Base-by-base conservation (phyloP, 441 rosid species). In the Populus trichocarpa region DNA sequence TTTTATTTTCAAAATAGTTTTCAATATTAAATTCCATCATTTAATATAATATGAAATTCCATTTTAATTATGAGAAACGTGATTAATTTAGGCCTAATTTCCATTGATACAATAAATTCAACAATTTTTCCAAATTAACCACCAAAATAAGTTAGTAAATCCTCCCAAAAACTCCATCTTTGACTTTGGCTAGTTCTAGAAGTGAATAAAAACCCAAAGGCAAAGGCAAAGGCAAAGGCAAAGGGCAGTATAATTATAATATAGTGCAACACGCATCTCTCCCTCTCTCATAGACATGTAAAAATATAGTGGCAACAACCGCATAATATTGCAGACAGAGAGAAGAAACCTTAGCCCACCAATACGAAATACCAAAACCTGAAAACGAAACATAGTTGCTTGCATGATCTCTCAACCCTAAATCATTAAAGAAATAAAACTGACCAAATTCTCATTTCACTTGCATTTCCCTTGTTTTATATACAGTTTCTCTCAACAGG, bases 131-230 rank as follows among this genome's bases (percentile, higher is more conserved):
- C 61, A 16, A 53, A 53, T 50, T 16, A 33, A 2, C 25, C 35
- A 16, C 22, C 6, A 16, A 32, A 32, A 30, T 6, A 69, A 18
- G 25, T 2, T 1, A 0, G 8, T 36, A 30, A 69, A 30, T 36
- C 22, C 6, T 30, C 30, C 69, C 69, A 66, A 28, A 61, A 42
- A 40, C 50, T 77, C 22, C 67, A 57, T 80, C 76, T 57, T 67
- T 8, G 69, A 66, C 69, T 66, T 7, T 28, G 59, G 59, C n/a
- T 14, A 16, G n/a, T 13, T 66, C 69, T 9, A 1, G 35, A 14
- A 23, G 3, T 16, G 67, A 66, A 71, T 1, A 22, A 40, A 32
- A 53, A 16, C 69, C 32, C 46, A 25, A 13, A 22, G 8, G n/a
- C n/a, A 22, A 10, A 2, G n/a, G 16, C 20, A 65, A 11, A 22